phyloP scores from a whole-genome alignment of 768 basidiomycete genomes.

The Boletus fagicola region DNA sequence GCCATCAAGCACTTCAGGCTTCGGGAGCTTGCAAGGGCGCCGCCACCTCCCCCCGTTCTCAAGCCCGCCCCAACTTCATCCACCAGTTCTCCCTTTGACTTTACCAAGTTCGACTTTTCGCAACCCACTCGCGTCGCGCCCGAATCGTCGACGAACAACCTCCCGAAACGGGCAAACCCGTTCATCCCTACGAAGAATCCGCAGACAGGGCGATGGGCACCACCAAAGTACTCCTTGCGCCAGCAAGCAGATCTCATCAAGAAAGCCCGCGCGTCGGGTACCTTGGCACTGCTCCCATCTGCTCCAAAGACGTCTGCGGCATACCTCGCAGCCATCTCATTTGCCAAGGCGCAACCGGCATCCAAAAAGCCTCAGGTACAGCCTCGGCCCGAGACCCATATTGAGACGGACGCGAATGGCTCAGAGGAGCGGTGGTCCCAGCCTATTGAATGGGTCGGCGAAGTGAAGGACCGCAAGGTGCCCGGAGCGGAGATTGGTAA shows the following conservation, averaged over 20 bases:
- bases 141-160: constrained; percentile 10
- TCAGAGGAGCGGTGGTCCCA: constrained; percentile 20
- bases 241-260: constrained; percentile 79
- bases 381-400: background rate
- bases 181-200: constrained; percentile 65
- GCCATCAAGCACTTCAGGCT: constrained; percentile 29
- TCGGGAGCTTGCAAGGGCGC: constrained; percentile 20
- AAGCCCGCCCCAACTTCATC: constrained; percentile 13
- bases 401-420: background rate
- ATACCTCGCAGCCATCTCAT: constrained; percentile 24
- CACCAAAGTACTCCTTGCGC: constrained; percentile 69
- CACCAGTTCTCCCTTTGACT: constrained; percentile 12
- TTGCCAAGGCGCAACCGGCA: constrained; percentile 15
- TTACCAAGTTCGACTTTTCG: constrained; percentile 21
- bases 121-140: constrained; percentile 4
- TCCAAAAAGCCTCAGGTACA: constrained; percentile 5
- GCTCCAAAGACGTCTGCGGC: constrained; percentile 52
- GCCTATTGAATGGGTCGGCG: constrained; percentile 43
- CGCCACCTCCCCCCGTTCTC: constrained; percentile 27
- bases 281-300: constrained; percentile 62
- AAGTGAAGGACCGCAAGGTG: constrained; percentile 38
- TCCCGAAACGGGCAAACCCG: constrained; percentile 50
- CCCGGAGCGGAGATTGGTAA: constrained; percentile 56
- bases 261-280: constrained; percentile 54
- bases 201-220: constrained; percentile 62